A percentile compares a stretch with the other conserved stretches of the same genome.
These are phyloP conservation scores for Pichia sp. DNA, from an alignment of 1,139 yeast genomes.

Conservation along the genomic window DNA sequence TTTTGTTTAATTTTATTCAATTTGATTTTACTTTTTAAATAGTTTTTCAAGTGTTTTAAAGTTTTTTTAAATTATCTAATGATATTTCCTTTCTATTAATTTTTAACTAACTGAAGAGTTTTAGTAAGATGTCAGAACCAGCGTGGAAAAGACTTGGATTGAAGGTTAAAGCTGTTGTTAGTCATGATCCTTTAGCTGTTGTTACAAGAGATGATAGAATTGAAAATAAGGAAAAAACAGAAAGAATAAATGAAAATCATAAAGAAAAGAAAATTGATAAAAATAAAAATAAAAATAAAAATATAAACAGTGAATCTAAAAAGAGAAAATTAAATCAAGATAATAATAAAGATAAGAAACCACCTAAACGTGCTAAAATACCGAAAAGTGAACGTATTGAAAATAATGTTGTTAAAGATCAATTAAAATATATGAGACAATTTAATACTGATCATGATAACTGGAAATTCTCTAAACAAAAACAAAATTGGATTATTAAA, in stretches of 20 bases:
- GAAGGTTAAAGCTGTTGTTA: constrained; percentile 42
- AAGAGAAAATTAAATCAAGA: constrained; percentile 1
- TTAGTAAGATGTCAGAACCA: constrained; percentile 47
- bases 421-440: constrained; percentile 64
- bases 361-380: constrained; percentile 68
- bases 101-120: no score
- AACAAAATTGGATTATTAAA: constrained; percentile 86
- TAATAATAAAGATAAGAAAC: constrained; percentile 37
- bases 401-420: constrained; percentile 74
- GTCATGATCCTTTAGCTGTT: constrained; percentile 38
- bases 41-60: no score
- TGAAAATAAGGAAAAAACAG: constrained; percentile 33
- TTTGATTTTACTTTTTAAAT: no score
- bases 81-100: no score
- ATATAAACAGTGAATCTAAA: no score
- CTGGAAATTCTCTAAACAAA: constrained; percentile 94
- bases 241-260: no score
- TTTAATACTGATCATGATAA: constrained; percentile 51
- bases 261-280: constrained; percentile 19
- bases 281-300: neutral
- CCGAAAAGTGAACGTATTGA: constrained; percentile 63
- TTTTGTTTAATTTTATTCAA: no score
- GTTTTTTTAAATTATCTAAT: no score
- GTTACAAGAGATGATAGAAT: constrained; percentile 31
- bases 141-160: constrained; percentile 91